These are phyloP conservation scores for Scheffersomyces stambukii DNA, from an alignment of 1,139 yeast genomes.

Conservation along the genomic window DNA sequence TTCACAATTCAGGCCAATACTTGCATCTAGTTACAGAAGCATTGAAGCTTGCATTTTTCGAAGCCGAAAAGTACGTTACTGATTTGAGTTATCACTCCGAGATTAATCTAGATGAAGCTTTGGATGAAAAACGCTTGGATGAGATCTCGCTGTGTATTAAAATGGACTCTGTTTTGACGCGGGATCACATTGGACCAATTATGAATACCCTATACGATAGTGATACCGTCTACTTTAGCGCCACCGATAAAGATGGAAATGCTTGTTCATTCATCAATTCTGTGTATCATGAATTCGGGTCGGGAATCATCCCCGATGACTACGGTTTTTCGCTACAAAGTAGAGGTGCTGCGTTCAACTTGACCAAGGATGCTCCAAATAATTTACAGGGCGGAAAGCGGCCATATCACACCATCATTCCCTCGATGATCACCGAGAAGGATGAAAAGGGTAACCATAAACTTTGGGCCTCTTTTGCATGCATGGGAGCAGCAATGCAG, in stretches of 20 bases:
- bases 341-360: slow-evolving; percentile 70
- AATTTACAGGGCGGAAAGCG: slow-evolving; percentile 63
- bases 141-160: slow-evolving; percentile 46
- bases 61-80: slow-evolving; percentile 67
- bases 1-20: slow-evolving; percentile 68
- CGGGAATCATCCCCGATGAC: slow-evolving; percentile 61
- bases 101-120: slow-evolving; percentile 27
- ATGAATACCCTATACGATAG: slow-evolving; percentile 61
- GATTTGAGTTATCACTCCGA: slow-evolving; percentile 49
- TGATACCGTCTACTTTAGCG: slow-evolving; percentile 72
- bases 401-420: slow-evolving; percentile 79
- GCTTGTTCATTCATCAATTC: slow-evolving; percentile 80
- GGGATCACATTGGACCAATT: slow-evolving; percentile 41
- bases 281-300: slow-evolving; percentile 65
- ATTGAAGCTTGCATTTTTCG: slow-evolving; percentile 68
- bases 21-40: slow-evolving; percentile 63
- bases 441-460: slow-evolving; percentile 21
- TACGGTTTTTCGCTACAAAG: slow-evolving; percentile 70
- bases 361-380: slow-evolving; percentile 53
- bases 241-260: slow-evolving; percentile 60
- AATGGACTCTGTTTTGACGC: slow-evolving; percentile 33
- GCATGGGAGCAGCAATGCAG: slow-evolving; percentile 85
- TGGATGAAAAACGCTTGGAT: slow-evolving; percentile 41
- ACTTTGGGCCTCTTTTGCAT: slow-evolving; percentile 67
- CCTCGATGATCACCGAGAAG: slow-evolving; percentile 55